Evolutionary conservation across 345 rosid genomes (phyloP).

Genomic region (Euphorbia lathyris): DNA sequence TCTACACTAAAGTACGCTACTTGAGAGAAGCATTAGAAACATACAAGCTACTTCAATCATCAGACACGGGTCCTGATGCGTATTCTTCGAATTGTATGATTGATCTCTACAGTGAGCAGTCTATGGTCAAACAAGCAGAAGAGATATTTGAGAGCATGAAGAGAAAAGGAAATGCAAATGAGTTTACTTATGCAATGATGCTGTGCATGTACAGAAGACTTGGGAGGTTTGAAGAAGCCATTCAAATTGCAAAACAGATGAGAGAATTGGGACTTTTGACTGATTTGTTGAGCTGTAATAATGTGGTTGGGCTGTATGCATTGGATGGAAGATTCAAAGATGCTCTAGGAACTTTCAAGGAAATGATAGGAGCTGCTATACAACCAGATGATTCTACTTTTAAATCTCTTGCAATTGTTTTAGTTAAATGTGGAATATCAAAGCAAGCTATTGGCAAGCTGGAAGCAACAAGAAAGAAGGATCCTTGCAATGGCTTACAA

Average conservation of each 20-base stretch:
- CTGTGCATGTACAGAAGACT: slow-evolving; percentile 74
- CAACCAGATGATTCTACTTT: slow-evolving; percentile 58
- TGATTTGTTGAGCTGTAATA: slow-evolving; percentile 66
- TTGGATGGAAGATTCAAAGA: slow-evolving; percentile 71
- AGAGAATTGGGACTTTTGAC: slow-evolving; percentile 52
- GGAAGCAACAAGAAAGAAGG: slow-evolving; percentile 46
- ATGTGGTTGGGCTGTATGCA: slow-evolving; percentile 57
- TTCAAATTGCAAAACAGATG: slow-evolving; percentile 63
- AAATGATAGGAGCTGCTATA: slow-evolving; percentile 57
- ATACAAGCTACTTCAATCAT: slow-evolving; percentile 51
- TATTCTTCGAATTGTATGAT: slow-evolving; percentile 83
- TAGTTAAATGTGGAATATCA: slow-evolving; percentile 65
- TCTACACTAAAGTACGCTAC: slow-evolving; percentile 73
- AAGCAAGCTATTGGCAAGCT: slow-evolving; percentile 54
- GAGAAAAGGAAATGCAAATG: slow-evolving; percentile 62
- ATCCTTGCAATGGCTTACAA: slow-evolving; percentile 43
- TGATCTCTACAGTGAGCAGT: slow-evolving; percentile 67
- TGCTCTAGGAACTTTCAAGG: slow-evolving; percentile 52
- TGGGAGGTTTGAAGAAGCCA: slow-evolving; percentile 68
- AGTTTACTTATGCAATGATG: slow-evolving; percentile 83
- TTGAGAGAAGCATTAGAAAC: slow-evolving; percentile 71
- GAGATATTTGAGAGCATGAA: slow-evolving; percentile 60
- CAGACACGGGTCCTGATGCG: slow-evolving; percentile 41
- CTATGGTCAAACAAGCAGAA: slow-evolving; percentile 65
- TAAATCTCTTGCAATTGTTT: slow-evolving; percentile 58